Base-by-base conservation (phyloP, 2,329 filamentous ascomycete genomes). In the Botrytis medusae region DNA sequence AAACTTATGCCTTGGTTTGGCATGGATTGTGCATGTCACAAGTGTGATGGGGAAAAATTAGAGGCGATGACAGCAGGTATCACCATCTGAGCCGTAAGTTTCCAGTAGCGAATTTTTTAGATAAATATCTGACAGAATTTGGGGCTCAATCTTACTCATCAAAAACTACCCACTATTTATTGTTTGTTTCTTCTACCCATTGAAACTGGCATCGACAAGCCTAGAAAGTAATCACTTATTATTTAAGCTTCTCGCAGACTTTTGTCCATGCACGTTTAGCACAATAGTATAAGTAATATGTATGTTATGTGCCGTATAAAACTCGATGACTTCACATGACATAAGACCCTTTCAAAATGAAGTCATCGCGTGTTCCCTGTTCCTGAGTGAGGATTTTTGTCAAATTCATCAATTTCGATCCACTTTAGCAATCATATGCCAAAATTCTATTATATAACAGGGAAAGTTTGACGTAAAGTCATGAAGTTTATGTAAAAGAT, bases 1-100 rank as follows among this genome's bases (percentile, higher is more conserved):
- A 72, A 67, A 42, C 54, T 74, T 37, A 42, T 75, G 74, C 69
- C 70, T 44, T 74, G 74, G 74, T 73, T 74, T 32, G 74, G 74
- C 25, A 75, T 72, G 65, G 67, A 68, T 18, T 72, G 74, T 59
- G 65, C 54, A 46, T 73, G 71, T n/a, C 51, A 32, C n/a, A 70
- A 62, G 34, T 73, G 71, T 34, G 44, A 61, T 1, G 64, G 70
- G 57, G 64, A 57, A n/a, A 57, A 68, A 42, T 32, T 68, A 68
- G 65, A 54, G 22, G 48, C 37, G 8, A 42, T 57, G 37, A 37
- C 37, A n/a, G 18, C 65, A 68, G 65, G 18, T 32, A 25, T 68
- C 12, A 32, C 48, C 22, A 14, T 68, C 48, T 68, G 65, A 68
- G 48, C 34, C 40, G 5, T 1, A 1, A 22, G 25, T 42, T 14